Conservation (phyloP, 805 yeast genomes). For the Millerozyma acaciae region DNA sequence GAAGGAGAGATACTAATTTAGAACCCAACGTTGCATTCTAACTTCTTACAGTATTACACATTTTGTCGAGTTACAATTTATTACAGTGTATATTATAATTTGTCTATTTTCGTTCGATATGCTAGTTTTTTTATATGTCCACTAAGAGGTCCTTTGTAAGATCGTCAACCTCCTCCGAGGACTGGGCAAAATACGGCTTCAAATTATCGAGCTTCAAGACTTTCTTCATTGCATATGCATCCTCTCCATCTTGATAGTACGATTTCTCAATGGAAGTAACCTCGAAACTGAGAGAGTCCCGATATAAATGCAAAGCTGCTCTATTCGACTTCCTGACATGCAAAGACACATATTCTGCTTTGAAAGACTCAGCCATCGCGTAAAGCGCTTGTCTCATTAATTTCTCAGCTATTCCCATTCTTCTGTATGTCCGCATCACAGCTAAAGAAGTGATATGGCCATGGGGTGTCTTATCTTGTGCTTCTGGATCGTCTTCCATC, state of each 20-base stretch:
- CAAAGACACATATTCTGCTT: constrained; percentile 78
- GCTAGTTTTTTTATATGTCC: constrained; percentile 11
- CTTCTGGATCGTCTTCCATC: constrained; percentile 91
- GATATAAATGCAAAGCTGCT: constrained; percentile 90
- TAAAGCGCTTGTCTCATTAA: constrained; percentile 81
- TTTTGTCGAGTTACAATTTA: constrained; percentile 3
- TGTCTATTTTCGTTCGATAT: background rate
- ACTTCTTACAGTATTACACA: constrained; percentile 2
- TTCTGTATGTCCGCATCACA: constrained; percentile 92
- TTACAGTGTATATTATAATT: constrained; percentile 3
- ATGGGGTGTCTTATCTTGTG: constrained; percentile 69
- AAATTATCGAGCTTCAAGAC: constrained; percentile 57
- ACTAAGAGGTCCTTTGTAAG: constrained; percentile 35
- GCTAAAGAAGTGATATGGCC: constrained; percentile 94
- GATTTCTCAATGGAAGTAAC: constrained; percentile 76
- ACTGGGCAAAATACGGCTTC: constrained; percentile 54
- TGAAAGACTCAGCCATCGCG: constrained; percentile 76
- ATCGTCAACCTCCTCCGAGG: constrained; percentile 52
- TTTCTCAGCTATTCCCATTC: constrained; percentile 92
- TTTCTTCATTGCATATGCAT: constrained; percentile 93
- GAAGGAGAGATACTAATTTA: constrained; percentile 80
- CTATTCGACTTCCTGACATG: constrained; percentile 92
- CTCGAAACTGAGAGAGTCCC: constrained; percentile 79
- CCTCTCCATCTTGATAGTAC: constrained; percentile 97
- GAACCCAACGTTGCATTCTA: background rate